Evolutionary conservation across 768 basidiomycete genomes (phyloP).

Genomic region (Boletellus ananas): DNA sequence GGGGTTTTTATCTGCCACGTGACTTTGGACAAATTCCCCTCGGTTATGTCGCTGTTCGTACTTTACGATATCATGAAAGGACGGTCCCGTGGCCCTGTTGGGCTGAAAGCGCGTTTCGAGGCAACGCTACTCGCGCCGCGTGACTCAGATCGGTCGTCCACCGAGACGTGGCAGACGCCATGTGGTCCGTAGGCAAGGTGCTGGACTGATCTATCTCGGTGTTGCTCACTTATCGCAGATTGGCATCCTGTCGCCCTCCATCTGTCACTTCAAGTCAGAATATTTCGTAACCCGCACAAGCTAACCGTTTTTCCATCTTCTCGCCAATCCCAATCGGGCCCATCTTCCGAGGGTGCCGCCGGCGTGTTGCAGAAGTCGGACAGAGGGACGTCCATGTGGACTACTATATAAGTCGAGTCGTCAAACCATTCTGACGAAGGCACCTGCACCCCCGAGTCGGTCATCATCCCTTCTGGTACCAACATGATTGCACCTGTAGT

Average conservation of each 20-base stretch:
- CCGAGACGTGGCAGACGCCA: not conserved
- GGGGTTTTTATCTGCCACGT: constrained; percentile 1
- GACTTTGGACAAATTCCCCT: not conserved
- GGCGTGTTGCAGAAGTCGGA: not conserved
- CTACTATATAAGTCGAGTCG: not conserved
- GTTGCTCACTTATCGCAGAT: not conserved
- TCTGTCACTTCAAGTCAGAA: constrained; percentile 4
- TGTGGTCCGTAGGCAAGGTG: not conserved
- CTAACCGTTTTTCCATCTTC: not conserved
- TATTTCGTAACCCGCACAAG: not conserved
- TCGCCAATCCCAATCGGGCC: not conserved
- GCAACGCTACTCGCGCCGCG: not conserved
- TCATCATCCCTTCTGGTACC: constrained; percentile 1
- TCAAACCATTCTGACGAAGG: not conserved
- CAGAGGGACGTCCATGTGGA: constrained; percentile 1
- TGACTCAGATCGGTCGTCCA: not conserved
- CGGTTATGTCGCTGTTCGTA: not conserved
- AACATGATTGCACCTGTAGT: not conserved
- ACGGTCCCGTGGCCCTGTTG: not conserved
- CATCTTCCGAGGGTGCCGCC: not conserved
- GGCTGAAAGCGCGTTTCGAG: not conserved
- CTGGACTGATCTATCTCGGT: not conserved
- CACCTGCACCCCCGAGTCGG: not conserved
- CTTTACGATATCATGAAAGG: not conserved
- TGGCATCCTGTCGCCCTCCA: not conserved